Base-by-base conservation (phyloP, 78 protist species). In the Goniomonas avonlea region DNA sequence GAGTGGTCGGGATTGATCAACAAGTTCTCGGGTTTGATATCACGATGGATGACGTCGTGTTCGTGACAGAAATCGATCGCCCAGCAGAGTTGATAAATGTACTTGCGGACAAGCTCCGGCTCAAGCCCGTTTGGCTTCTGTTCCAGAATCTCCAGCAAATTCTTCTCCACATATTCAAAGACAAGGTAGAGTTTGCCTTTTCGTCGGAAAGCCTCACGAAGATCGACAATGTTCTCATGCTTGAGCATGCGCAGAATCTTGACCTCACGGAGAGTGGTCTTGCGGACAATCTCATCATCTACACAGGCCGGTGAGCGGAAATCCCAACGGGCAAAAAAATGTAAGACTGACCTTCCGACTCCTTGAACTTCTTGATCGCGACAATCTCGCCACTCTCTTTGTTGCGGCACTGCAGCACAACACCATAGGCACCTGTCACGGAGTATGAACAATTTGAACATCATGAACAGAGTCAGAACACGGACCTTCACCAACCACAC, bases 401-500 rank as follows among this genome's bases (percentile, higher is more conserved):
- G 83, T 88, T 71, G 15, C 87, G 34, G 81, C 90, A 85, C 34
- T 71, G 41, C 53, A 88, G 77, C 38, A 92, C 95, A 21, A 86
- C 81, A 15, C 95, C 95, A 50, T 92, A 92, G 1, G 94, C 87
- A 4, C n/a, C n/a, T n/a, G n/a, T n/a, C n/a, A n/a, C n/a, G n/a
- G n/a, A n/a, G n/a, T n/a, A n/a, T n/a, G n/a, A n/a, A n/a, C n/a
- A n/a, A n/a, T n/a, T n/a, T n/a, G n/a, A n/a, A n/a, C n/a, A 31
- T 40, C 31, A 11, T 8, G 32, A 43, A 60, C 18, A 60, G 63
- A 60, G 43, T 27, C 47, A 11, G n/a, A n/a, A n/a, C n/a, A n/a
- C n/a, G n/a, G n/a, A n/a, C 93, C 93, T 79, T 88, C 94, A 0
- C 91, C 94, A 5, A 84, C 79, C 34, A 69, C 34, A 35, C 77